Percentiles rank a stretch among this genome's conserved stretches.
These are phyloP conservation scores for Geotrichum candidum DNA, from an alignment of 1,139 yeast genomes.

Conservation along the genomic window DNA sequence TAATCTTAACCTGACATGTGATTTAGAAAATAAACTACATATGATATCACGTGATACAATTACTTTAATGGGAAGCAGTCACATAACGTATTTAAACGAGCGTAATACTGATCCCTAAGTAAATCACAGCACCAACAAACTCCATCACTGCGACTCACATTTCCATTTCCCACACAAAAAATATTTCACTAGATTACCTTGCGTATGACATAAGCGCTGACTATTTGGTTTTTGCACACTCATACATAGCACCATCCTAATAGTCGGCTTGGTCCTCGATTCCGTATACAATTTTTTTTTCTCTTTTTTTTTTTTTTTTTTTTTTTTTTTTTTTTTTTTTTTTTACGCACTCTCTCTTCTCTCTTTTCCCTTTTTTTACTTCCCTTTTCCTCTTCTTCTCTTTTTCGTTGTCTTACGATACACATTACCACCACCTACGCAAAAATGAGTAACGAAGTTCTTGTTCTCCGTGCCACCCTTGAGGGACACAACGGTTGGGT, in stretches of 20 bases:
- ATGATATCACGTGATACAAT: background rate
- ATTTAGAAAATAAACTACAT: background rate
- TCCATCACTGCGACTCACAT: background rate
- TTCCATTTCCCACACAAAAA: background rate
- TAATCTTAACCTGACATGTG: background rate
- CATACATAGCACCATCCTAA: background rate
- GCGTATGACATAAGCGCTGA: background rate
- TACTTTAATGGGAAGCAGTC: background rate
- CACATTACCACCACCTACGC: slow-evolving; percentile 1
- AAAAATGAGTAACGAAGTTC: slow-evolving; percentile 59
- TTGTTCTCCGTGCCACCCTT: slow-evolving; percentile 98
- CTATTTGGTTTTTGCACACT: background rate
- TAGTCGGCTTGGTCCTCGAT: background rate
- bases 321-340: slow-evolving; percentile 9
- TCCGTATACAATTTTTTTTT: slow-evolving; percentile 17
- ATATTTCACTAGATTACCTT: background rate
- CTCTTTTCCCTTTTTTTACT: slow-evolving; percentile 8
- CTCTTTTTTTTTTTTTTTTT: slow-evolving; percentile 7
- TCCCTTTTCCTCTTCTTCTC: slow-evolving; percentile 6
- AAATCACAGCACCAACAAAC: background rate
- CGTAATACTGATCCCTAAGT: background rate
- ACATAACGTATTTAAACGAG: background rate
- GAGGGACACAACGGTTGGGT: slow-evolving; percentile 79
- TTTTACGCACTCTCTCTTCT: background rate
- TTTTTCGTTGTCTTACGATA: slow-evolving; percentile 1